Percentiles rank a stretch among this genome's conserved stretches.
These are phyloP conservation scores for Coleophoma eucalyptorum DNA, from an alignment of 2,329 filamentous ascomycete species.

Conservation along the genomic window DNA sequence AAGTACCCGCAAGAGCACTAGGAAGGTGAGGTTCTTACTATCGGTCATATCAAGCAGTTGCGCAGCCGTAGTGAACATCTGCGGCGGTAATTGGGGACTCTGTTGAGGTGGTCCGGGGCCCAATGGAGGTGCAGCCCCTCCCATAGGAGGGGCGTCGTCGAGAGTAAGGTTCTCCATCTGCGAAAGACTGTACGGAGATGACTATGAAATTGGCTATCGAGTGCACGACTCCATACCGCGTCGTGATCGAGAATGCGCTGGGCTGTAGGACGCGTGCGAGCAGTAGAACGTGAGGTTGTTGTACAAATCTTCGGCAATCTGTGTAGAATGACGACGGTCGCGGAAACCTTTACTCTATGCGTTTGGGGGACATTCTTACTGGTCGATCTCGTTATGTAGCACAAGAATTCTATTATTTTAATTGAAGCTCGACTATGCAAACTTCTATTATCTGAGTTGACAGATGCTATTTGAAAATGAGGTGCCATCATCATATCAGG, in stretches of 20 bases:
- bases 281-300: not conserved
- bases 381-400: no score
- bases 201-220: slow-evolving; percentile 11
- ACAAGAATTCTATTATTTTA: no score
- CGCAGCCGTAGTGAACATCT: slow-evolving; percentile 98
- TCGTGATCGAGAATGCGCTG: slow-evolving; percentile 1
- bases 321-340: not conserved
- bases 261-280: not conserved
- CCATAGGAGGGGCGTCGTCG: slow-evolving; percentile 40
- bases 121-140: slow-evolving; percentile 9
- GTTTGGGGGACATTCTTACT: no score
- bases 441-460: no score
- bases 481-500: no score
- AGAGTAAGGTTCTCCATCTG: slow-evolving; percentile 52
- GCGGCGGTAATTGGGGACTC: slow-evolving; percentile 71
- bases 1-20: no score
- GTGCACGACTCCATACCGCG: slow-evolving; percentile 21
- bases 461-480: no score
- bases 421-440: no score
- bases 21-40: slow-evolving; percentile 58
- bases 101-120: slow-evolving; percentile 18
- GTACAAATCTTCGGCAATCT: not conserved
- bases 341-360: not conserved
- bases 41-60: slow-evolving; percentile 95
- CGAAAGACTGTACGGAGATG: not conserved